Evolutionary conservation across 192 early-diverging fungal species (phyloP).

Genomic region (Podila horticola): DNA sequence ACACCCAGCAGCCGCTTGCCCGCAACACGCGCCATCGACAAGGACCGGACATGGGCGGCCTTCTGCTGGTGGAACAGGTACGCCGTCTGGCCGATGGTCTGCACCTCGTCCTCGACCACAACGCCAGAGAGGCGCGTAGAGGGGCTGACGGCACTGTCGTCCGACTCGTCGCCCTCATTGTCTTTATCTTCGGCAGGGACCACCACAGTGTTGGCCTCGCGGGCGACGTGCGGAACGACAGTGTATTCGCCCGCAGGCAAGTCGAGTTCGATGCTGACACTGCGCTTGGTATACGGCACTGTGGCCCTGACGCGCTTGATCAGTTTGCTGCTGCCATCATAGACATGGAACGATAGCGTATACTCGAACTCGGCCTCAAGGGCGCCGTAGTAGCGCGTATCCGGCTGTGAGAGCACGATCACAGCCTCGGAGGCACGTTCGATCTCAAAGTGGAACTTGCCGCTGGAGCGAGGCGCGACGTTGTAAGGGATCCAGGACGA

Average conservation of each 20-base stretch:
- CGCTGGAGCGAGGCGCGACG: conserved; percentile 22
- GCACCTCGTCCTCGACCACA: too few relatives aligned
- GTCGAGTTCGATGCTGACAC: conserved; percentile 16
- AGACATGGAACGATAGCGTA: conserved; percentile 12
- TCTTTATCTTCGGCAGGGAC: not conserved
- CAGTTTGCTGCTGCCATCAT: conserved; percentile 8
- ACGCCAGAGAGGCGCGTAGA: too few relatives aligned
- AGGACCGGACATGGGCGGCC: not conserved
- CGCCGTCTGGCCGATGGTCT: too few relatives aligned
- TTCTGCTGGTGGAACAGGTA: conserved; percentile 11
- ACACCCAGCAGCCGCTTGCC: conserved; percentile 4
- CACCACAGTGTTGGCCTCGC: not conserved
- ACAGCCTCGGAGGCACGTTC: not conserved
- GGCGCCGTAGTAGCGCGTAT: conserved; percentile 21
- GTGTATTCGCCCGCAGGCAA: conserved; percentile 18
- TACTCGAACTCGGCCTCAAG: not conserved
- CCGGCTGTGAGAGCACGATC: conserved; percentile 37
- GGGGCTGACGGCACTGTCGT: not conserved
- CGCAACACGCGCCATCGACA: conserved; percentile 4
- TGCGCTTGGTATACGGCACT: not conserved
- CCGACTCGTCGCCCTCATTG: not conserved
- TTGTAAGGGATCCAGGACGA: conserved; percentile 45
- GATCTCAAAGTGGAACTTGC: conserved; percentile 15
- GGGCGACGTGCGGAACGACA: conserved; percentile 24
- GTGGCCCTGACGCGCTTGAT: conserved; percentile 2